Conservation (phyloP, 768 basidiomycete genomes). For the Tricholoma sp. region DNA sequence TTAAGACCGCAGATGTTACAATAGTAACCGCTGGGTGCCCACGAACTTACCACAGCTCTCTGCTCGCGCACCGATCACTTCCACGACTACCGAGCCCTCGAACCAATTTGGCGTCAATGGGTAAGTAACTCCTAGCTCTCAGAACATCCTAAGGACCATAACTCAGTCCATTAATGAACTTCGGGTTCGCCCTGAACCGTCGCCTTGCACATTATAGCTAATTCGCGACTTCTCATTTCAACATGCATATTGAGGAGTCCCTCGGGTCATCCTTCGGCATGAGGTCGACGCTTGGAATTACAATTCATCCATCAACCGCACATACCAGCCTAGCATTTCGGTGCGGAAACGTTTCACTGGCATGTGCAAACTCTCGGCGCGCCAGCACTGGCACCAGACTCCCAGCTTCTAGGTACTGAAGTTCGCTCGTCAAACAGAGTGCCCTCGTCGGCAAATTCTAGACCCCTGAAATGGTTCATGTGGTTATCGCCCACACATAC, state of each 20-base stretch:
- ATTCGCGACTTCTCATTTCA: not conserved
- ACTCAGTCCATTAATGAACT: not conserved
- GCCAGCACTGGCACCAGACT: no score
- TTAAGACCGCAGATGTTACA: not conserved
- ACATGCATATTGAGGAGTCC: not conserved
- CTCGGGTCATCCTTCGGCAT: slow-evolving; percentile 2
- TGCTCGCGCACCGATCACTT: not conserved
- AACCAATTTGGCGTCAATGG: not conserved
- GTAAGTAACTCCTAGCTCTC: not conserved
- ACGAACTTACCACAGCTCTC: no score
- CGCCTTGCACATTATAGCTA: not conserved
- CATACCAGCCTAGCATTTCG: not conserved
- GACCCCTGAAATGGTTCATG: not conserved
- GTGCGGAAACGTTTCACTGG: not conserved
- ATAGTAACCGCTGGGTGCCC: not conserved
- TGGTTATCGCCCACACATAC: not conserved
- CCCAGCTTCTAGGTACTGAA: no score
- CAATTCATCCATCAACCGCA: not conserved
- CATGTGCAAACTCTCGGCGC: no score
- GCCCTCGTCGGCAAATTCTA: no score
- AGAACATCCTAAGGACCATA: not conserved
- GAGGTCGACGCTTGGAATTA: not conserved
- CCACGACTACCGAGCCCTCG: not conserved
- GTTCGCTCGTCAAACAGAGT: no score
- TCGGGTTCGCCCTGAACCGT: not conserved